Percentiles rank a stretch among this genome's conserved stretches.
Conservation (phyloP, 2,329 filamentous ascomycete genomes). For the Aspergillus sp. region DNA sequence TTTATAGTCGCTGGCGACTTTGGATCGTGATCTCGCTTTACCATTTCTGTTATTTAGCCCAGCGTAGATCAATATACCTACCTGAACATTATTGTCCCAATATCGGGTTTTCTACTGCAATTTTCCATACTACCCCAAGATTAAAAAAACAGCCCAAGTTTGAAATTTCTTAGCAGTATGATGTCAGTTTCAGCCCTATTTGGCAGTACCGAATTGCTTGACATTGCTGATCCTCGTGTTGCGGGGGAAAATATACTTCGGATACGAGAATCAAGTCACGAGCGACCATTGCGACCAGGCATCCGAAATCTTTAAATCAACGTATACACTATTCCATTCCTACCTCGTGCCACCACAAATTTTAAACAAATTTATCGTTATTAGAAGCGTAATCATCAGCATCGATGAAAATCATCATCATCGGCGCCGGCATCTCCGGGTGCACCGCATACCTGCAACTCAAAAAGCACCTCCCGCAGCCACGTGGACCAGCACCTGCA, state of each 20-base stretch:
- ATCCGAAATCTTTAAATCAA: neutral
- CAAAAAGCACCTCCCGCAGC: conserved; percentile 38
- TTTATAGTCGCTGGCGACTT: conserved; percentile 29
- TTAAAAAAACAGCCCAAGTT: neutral
- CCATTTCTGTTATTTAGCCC: neutral
- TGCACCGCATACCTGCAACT: conserved; percentile 41
- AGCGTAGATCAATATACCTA: conserved; percentile 2
- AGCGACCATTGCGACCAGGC: neutral
- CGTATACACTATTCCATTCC: too few relatives aligned
- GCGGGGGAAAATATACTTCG: neutral
- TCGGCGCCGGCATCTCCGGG: conserved; percentile 46
- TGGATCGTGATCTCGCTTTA: neutral
- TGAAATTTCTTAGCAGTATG: neutral
- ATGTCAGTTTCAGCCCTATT: neutral
- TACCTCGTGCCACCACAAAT: neutral
- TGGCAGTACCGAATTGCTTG: neutral
- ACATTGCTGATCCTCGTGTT: neutral
- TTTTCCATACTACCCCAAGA: too few relatives aligned
- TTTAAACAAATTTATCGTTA: neutral
- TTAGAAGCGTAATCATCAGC: neutral
- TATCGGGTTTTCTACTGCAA: too few relatives aligned
- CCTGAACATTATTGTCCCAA: neutral
- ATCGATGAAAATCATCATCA: conserved; percentile 44
- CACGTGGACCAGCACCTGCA: neutral
- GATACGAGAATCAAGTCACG: neutral